Percentiles rank a stretch among this genome's conserved stretches.
Evolutionary conservation across 176 grass and related monocot genomes (phyloP).

Genomic region (Pontederia crassipes): DNA sequence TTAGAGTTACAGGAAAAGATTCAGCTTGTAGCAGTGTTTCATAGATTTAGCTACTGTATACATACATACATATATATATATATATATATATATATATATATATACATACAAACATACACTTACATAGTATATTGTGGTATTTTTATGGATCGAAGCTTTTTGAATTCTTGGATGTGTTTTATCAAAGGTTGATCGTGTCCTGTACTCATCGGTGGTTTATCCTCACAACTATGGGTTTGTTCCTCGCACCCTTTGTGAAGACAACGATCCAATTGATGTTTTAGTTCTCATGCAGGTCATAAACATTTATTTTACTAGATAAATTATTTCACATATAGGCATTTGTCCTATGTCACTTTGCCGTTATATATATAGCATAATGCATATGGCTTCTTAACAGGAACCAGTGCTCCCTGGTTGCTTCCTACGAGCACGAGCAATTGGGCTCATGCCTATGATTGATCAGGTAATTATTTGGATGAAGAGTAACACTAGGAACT

Average conservation of each 20-base stretch:
- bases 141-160: not conserved
- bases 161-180: not conserved
- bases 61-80: too few species aligned
- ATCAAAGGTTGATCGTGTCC: conserved; percentile 56
- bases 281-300: conserved; percentile 85
- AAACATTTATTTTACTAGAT: not conserved
- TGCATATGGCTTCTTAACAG: conserved; percentile 12
- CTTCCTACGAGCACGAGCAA: conserved; percentile 62
- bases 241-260: conserved; percentile 84
- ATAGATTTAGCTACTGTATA: too few species aligned
- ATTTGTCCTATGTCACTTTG: not conserved
- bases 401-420: conserved; percentile 56
- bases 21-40: too few species aligned
- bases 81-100: too few species aligned
- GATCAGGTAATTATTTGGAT: conserved; percentile 34
- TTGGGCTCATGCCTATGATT: conserved; percentile 78
- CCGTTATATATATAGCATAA: not conserved
- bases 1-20: too few species aligned
- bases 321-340: not conserved
- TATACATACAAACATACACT: too few species aligned
- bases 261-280: conserved; percentile 93
- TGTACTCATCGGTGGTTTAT: conserved; percentile 90
- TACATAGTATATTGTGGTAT: too few species aligned
- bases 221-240: conserved; percentile 95
- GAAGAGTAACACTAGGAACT: not conserved